Evolutionary conservation across 768 basidiomycete genomes (phyloP), one percentile per base, ranked within the genome.

Genomic region (Trametes sanguinea): DNA sequence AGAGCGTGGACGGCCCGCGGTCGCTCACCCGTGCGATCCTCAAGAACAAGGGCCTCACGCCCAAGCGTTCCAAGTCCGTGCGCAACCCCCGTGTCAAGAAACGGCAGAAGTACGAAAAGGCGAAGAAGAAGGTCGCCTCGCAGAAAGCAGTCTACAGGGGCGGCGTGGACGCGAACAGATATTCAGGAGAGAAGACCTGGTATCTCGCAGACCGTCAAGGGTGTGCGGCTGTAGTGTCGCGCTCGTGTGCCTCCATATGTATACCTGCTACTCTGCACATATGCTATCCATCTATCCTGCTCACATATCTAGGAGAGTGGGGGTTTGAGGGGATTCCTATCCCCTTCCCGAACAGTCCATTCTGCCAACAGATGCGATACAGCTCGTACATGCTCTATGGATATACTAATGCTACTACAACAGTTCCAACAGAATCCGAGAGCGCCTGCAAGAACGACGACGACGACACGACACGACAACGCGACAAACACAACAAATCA

Each of bases 21-120:
- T 86, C 89, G 7, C 83, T 97, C 63, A 95, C 94, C 6, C 86
- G 93, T 10, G 87, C 93, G 6, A 99, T 99, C 68, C 81, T 98
- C 68, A 87, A 89, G 69, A 99, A 99, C 83, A 90, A 87, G 70
- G 96, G 97, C 59, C 85, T 98, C 54, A 98, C 95, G 14, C 95
- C 96, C 4, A 86, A 82, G 63, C 86, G 97, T 59, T 79, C 90
- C 45, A 98, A 98, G 77, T 82, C 83, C 57, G 92, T 94, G 40
- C 92, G 95, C 66, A 99, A 99, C 77, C 95, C 96, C 44, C 87
- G 97, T 63, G 95, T 98, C 75, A 98, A 98, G 85, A 99, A 99
- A 75, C 85, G 94, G 37, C 83, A 89, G 76, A 89, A 83, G 71
- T 98, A 89, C 80, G 95, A 95, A 71, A 90, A 97, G 77, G 96